Percentiles rank a stretch among this genome's conserved stretches.
Evolutionary conservation across 2,329 filamentous ascomycete species (phyloP).

Genomic region (Clonostachys sp.): DNA sequence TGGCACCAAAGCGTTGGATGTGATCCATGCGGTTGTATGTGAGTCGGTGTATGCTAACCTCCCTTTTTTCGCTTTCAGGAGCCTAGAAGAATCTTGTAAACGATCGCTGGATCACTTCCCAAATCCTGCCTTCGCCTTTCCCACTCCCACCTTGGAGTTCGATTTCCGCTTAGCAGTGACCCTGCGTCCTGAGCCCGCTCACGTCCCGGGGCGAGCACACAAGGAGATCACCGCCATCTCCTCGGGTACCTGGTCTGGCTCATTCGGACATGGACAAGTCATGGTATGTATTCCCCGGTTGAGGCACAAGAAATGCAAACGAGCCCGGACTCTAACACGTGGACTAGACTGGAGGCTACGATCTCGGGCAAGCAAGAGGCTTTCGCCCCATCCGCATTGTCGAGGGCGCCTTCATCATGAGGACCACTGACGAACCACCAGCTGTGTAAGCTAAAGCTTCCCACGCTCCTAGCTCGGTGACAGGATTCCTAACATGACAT

Average conservation of each 20-base stretch:
- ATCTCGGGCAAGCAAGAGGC: conserved; percentile 32
- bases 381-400: conserved; percentile 35
- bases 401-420: conserved; percentile 43
- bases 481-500: no score
- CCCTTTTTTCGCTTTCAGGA: background rate
- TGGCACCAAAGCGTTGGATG: background rate
- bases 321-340: background rate
- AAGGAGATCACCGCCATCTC: conserved; percentile 45
- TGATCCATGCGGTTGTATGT: no score
- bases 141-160: conserved; percentile 38
- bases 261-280: conserved; percentile 42
- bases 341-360: conserved; percentile 33
- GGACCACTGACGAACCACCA: conserved; percentile 39
- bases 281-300: conserved; percentile 24
- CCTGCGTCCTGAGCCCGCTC: conserved; percentile 34
- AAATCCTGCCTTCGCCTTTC: conserved; percentile 35
- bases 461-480: background rate
- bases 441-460: conserved; percentile 27
- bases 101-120: conserved; percentile 32
- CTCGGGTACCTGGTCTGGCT: conserved; percentile 40
- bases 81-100: conserved; percentile 29
- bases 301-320: background rate
- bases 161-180: conserved; percentile 45
- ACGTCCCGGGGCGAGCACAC: conserved; percentile 33
- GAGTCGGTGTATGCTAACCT: no score